phyloP scores from a whole-genome alignment of 495 filamentous ascomycete species.

The Daldinia childiae region DNA sequence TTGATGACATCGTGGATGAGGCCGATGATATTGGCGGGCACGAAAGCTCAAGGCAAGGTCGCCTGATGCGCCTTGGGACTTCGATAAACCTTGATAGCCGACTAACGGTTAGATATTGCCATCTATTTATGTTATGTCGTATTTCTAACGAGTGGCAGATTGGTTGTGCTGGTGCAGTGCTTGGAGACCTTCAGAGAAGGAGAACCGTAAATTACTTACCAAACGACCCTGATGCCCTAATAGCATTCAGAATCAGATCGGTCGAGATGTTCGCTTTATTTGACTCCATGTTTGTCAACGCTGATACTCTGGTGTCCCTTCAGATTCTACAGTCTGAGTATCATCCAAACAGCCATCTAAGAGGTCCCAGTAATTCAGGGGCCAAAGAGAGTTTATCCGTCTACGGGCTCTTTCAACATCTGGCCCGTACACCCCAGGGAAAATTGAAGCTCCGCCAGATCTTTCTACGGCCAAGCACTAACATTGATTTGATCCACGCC shows the following conservation, averaged over 20 bases:
- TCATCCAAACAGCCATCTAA: constrained; percentile 85
- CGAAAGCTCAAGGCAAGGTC: constrained; percentile 62
- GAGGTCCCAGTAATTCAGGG: constrained; percentile 75
- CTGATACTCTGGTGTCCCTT: constrained; percentile 80
- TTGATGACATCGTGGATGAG: constrained; percentile 57
- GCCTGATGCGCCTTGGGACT: constrained; percentile 74
- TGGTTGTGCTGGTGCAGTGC: constrained; percentile 86
- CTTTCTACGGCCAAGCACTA: constrained; percentile 82
- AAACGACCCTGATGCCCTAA: constrained; percentile 58
- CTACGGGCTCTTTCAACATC: constrained; percentile 80
- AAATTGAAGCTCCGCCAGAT: constrained; percentile 78
- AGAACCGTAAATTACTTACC: constrained; percentile 67
- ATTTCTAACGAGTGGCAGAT: constrained; percentile 42
- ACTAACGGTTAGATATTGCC: constrained; percentile 44
- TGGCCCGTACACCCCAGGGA: constrained; percentile 85
- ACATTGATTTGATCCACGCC: constrained; percentile 73
- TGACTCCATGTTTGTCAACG: constrained; percentile 85
- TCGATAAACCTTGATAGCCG: constrained; percentile 82
- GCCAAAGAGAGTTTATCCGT: constrained; percentile 91
- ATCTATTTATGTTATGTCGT: background rate
- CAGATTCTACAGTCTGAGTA: constrained; percentile 87
- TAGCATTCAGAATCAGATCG: constrained; percentile 66
- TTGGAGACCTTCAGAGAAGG: constrained; percentile 79
- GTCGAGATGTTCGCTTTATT: constrained; percentile 82
- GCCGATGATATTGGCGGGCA: constrained; percentile 52